Base-by-base conservation (phyloP, 2,329 filamentous ascomycete genomes). In the Penicillium sclerotiorum region DNA sequence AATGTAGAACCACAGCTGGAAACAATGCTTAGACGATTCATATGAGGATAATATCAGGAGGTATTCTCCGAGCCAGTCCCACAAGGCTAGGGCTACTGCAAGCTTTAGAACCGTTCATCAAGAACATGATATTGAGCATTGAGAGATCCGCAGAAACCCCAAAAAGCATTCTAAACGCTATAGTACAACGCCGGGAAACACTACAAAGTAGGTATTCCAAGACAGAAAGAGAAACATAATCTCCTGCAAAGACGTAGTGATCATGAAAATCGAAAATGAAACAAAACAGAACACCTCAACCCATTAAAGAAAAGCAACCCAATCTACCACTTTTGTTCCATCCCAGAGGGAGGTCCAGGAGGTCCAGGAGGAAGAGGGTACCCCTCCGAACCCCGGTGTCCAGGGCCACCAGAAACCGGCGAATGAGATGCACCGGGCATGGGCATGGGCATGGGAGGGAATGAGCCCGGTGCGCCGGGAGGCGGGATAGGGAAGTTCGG, bases 371-470 rank as follows among this genome's bases (percentile, higher is more conserved):
- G 63, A 17, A 63, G 64, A 33, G 63, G 56, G 48, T 60, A 67
- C 5, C 58, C 61, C 12, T 66, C 65, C 22, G 53, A 56, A 1
- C 65, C 66, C 3, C 66, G 67, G 0, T 66, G 64, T 1, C 60
- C 65, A 15, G 61, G 41, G n/a, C n/a, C n/a, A n/a, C n/a, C n/a
- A 8, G 60, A 60, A 15, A 66, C 62, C 21, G 64, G 59, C 20
- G 53, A 56, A 21, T 55, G 27, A 11, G 55, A 33, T 45, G 58
- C 49, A 60, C 63, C 63, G 32, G 64, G 65, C 40, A 71, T 62
- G 2, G 68, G 65, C n/a, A 69, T 66, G 37, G 81, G 78, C 50
- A 79, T 66, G 11, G 59, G 25, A 33, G 25, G 18, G 15, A 28
- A n/a, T 17, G 28, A 58, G 5, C 58, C 65, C 2, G 42, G 51